Evolutionary conservation across 164 flowering plant species (phyloP), one percentile per base, ranked within the genome.

Genomic region (Aristolochia fimbriata): DNA sequence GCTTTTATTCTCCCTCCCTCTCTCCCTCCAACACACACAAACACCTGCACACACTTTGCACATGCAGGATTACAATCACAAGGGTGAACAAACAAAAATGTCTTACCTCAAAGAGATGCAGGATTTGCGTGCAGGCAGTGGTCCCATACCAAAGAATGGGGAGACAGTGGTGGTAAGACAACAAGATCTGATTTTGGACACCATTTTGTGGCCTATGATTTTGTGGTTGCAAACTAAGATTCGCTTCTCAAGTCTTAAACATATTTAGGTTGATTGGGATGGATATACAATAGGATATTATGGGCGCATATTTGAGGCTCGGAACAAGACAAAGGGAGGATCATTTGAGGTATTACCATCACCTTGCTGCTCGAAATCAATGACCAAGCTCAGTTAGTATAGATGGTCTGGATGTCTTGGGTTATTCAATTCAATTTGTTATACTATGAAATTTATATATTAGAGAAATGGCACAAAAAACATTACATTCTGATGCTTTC

Each of bases 261-360:
- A 49, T 55, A 15, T 59, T 24, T 47, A 91, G 96, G 87, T 92
- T 59, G 96, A 92, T 59, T 92, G 98, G 98, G 98, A 84, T 80
- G 96, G 98, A 49, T 92, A 83, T 78, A 92, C 98, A 50, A 87
- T 92, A 60, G 98, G 98, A 31, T 92, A 92, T 71, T 87, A 87
- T 74, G 98, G 98, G 51, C 93, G 96, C 55, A 89, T 92, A 63
- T 92, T 92, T 83, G 98, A 87, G 83, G 98, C 98, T 74, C 87
- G 98, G 58, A 92, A 92, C 76, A 92, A 89, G 75, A 87, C 96
- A 58, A 92, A 92, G 71, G 98, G 96, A 50, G 96, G 98, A 68
- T 86, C 98, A 3, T 92, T 89, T 70, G 91, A 73, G 96, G 98
- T 89, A 81, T 52, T 52, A 52, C 13, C 23, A 20, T 16, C 22